phyloP scores from a whole-genome alignment of 1,139 yeast genomes.

The Saccharomyces pastorianus region DNA sequence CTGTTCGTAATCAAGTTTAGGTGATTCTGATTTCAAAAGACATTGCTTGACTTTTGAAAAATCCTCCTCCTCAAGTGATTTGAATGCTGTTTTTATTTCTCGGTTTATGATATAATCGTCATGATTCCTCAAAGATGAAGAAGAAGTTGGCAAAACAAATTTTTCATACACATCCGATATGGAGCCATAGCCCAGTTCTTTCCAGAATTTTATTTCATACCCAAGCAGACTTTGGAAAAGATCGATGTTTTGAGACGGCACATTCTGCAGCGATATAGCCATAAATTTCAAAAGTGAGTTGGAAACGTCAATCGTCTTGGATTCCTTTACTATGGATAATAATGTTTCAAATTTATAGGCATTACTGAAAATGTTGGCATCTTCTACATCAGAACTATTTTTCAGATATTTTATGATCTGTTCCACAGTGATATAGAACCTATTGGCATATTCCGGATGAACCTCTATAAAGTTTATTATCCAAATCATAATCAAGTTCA shows the following conservation, averaged over 20 bases:
- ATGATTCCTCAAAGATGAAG: not conserved
- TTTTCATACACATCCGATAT: slow-evolving; percentile 9
- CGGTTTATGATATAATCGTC: not conserved
- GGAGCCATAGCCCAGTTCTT: slow-evolving; percentile 10
- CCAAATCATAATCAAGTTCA: slow-evolving; percentile 80
- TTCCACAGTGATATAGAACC: slow-evolving; percentile 38
- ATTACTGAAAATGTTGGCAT: slow-evolving; percentile 20
- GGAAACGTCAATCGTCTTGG: slow-evolving; percentile 12
- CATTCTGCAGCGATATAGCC: slow-evolving; percentile 16
- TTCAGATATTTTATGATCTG: slow-evolving; percentile 60
- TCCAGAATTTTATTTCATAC: slow-evolving; percentile 11
- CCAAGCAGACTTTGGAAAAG: slow-evolving; percentile 6
- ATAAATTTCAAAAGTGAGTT: slow-evolving; percentile 21
- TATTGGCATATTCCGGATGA: slow-evolving; percentile 51
- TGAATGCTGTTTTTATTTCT: not conserved
- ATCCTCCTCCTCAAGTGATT: not conserved
- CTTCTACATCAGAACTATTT: slow-evolving; percentile 17
- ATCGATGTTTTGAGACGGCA: slow-evolving; percentile 6
- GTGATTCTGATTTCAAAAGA: slow-evolving; percentile 4
- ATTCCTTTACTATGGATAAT: slow-evolving; percentile 16
- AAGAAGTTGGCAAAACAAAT: not conserved
- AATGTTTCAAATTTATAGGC: slow-evolving; percentile 26
- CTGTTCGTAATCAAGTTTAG: slow-evolving; percentile 12
- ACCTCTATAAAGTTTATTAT: slow-evolving; percentile 60
- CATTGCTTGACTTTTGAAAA: not conserved